Conservation (phyloP, 306 rosid species). For the Begonia loranthoides region DNA sequence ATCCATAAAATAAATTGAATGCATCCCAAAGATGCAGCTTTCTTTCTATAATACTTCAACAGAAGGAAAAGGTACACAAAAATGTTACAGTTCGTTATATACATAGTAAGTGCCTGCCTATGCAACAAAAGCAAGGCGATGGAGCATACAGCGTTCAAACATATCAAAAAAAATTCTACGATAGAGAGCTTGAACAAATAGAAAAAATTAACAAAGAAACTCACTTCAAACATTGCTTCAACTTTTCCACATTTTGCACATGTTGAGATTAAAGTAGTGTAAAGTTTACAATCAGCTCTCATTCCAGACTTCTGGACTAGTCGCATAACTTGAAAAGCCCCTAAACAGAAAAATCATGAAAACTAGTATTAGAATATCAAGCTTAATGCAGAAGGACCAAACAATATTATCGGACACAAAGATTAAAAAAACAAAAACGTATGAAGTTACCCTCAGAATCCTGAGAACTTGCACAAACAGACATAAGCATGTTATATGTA, state of each 20-base stretch:
- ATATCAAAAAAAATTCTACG: too few species aligned
- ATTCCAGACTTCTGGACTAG: conserved; percentile 73
- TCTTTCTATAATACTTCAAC: too few species aligned
- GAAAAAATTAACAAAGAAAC: neutral
- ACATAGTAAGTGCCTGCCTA: too few species aligned
- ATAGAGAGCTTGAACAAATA: neutral
- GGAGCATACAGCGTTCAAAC: too few species aligned
- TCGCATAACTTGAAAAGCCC: conserved; percentile 78
- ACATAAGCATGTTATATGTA: conserved; percentile 94
- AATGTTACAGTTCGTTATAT: too few species aligned
- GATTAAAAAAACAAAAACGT: conserved; percentile 2
- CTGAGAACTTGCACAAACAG: conserved; percentile 75
- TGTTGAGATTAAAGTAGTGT: conserved; percentile 88
- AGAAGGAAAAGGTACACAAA: too few species aligned
- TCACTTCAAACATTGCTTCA: conserved; percentile 81
- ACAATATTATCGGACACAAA: conserved; percentile 4
- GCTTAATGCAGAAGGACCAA: conserved; percentile 7
- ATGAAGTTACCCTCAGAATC: conserved; percentile 50
- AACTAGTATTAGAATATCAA: conserved; percentile 6
- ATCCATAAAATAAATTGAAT: too few species aligned
- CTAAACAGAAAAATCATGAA: conserved; percentile 29
- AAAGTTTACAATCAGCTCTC: conserved; percentile 84
- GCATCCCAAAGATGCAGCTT: too few species aligned
- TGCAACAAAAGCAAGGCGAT: too few species aligned
- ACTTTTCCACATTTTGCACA: conserved; percentile 92